phyloP scores from a whole-genome alignment of 257 asterid species.

The Asclepias syriaca region DNA sequence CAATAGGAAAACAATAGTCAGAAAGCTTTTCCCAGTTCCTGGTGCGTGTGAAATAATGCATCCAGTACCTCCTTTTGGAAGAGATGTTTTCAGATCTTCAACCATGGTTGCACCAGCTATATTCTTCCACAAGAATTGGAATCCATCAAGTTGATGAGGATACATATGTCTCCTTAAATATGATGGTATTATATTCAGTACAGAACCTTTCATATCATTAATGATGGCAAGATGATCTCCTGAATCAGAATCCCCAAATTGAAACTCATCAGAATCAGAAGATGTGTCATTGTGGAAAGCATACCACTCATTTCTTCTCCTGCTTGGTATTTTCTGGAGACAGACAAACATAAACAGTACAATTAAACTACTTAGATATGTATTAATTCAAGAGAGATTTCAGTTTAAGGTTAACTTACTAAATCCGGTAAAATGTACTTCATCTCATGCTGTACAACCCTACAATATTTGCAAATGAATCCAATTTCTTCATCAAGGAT shows the following conservation, averaged over 20 bases:
- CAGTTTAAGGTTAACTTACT: slow-evolving; percentile 29
- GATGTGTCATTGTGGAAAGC: neutral
- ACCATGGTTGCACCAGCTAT: slow-evolving; percentile 50
- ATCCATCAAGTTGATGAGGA: slow-evolving; percentile 62
- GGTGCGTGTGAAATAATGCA: slow-evolving; percentile 25
- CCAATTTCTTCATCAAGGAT: slow-evolving; percentile 64
- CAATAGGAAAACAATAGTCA: slow-evolving; percentile 56
- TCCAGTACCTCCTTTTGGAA: slow-evolving; percentile 42
- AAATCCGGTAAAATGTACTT: slow-evolving; percentile 56
- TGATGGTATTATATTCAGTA: slow-evolving; percentile 47
- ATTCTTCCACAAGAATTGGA: slow-evolving; percentile 56
- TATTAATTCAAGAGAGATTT: too few relatives aligned
- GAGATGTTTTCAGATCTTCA: slow-evolving; percentile 29
- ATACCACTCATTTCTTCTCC: slow-evolving; percentile 5
- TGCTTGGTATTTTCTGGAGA: slow-evolving; percentile 14
- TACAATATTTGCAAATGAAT: slow-evolving; percentile 43
- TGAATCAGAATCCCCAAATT: slow-evolving; percentile 10
- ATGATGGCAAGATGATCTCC: slow-evolving; percentile 10
- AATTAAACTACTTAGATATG: too few relatives aligned
- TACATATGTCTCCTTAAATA: slow-evolving; percentile 29
- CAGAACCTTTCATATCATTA: slow-evolving; percentile 21
- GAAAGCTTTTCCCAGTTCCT: slow-evolving; percentile 74
- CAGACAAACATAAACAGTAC: neutral
- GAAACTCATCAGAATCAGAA: neutral
- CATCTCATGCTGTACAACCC: slow-evolving; percentile 33